Percentiles rank a stretch among this genome's conserved stretches.
Evolutionary conservation across 495 filamentous ascomycete species (phyloP).

Genomic region (Annulohypoxylon stygium): DNA sequence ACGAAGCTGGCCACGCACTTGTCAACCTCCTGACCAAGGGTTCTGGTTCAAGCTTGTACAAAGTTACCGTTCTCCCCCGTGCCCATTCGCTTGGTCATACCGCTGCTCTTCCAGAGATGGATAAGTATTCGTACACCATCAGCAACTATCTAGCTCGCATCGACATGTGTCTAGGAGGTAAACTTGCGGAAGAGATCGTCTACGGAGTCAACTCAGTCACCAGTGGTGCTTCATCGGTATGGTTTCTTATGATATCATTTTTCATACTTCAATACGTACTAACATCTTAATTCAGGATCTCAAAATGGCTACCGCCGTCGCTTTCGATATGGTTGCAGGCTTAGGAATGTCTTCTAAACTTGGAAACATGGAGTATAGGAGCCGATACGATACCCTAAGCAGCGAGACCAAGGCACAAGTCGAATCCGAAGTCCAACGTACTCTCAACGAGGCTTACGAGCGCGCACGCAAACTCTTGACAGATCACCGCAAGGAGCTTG

Average conservation of each 20-base stretch:
- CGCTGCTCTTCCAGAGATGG: slow-evolving; percentile 86
- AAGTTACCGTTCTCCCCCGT: slow-evolving; percentile 95
- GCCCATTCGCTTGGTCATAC: slow-evolving; percentile 89
- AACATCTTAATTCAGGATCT: slow-evolving; percentile 73
- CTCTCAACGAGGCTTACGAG: slow-evolving; percentile 84
- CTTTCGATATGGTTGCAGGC: slow-evolving; percentile 85
- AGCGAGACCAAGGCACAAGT: slow-evolving; percentile 86
- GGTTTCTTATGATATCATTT: slow-evolving; percentile 44
- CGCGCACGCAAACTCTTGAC: slow-evolving; percentile 79
- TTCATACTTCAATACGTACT: slow-evolving; percentile 25
- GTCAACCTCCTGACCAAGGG: slow-evolving; percentile 82
- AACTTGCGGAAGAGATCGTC: slow-evolving; percentile 92
- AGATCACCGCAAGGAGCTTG: slow-evolving; percentile 81
- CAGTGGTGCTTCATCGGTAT: slow-evolving; percentile 80
- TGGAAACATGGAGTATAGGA: slow-evolving; percentile 87
- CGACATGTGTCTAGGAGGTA: slow-evolving; percentile 89
- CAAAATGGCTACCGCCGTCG: slow-evolving; percentile 78
- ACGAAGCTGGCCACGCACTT: slow-evolving; percentile 95
- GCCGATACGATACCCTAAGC: slow-evolving; percentile 83
- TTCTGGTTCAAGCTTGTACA: slow-evolving; percentile 83
- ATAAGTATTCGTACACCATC: slow-evolving; percentile 83
- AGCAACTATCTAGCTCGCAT: slow-evolving; percentile 80
- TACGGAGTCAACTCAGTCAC: slow-evolving; percentile 90
- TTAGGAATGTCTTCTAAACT: slow-evolving; percentile 90
- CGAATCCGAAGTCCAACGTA: slow-evolving; percentile 84